phyloP scores from a whole-genome alignment of 23 red algal genomes.

The Gracilariopsis chorda region DNA sequence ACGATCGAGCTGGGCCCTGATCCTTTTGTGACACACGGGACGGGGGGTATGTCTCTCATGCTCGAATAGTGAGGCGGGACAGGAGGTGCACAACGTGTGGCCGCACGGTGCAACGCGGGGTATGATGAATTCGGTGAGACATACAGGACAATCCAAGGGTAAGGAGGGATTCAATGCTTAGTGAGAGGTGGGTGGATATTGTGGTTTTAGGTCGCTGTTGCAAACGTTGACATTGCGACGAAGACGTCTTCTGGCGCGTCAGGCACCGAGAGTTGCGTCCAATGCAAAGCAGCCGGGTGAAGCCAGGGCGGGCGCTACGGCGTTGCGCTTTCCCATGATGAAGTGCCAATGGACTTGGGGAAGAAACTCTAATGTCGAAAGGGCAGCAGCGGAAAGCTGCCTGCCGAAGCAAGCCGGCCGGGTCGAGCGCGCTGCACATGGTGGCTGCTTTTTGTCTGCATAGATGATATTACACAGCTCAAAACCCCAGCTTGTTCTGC shows the following conservation, averaged over 20 bases:
- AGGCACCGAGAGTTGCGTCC: conserved; percentile 26
- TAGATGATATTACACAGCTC: too few relatives aligned
- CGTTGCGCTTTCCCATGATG: conserved; percentile 44
- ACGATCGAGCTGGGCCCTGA: conserved; percentile 5
- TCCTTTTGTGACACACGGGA: conserved; percentile 57
- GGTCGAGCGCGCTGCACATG: too few relatives aligned
- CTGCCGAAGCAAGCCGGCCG: too few relatives aligned
- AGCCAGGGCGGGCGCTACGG: not conserved
- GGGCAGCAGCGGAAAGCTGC: too few relatives aligned
- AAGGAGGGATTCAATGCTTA: not conserved
- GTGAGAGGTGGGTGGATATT: not conserved
- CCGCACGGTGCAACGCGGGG: conserved; percentile 57
- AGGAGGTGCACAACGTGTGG: conserved; percentile 56
- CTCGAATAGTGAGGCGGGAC: conserved; percentile 27
- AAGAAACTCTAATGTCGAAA: too few relatives aligned
- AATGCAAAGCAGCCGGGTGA: conserved; percentile 45
- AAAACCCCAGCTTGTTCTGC: too few relatives aligned
- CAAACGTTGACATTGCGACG: not conserved
- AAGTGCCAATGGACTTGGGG: too few relatives aligned
- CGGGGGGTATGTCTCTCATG: conserved; percentile 50
- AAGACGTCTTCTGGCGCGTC: not conserved
- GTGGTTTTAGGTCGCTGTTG: not conserved
- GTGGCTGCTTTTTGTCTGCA: too few relatives aligned
- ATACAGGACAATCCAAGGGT: conserved; percentile 54
- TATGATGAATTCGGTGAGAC: conserved; percentile 46